Evolutionary conservation across 2,329 filamentous ascomycete genomes (phyloP).

Genomic region (Fusarium praegraminearum): DNA sequence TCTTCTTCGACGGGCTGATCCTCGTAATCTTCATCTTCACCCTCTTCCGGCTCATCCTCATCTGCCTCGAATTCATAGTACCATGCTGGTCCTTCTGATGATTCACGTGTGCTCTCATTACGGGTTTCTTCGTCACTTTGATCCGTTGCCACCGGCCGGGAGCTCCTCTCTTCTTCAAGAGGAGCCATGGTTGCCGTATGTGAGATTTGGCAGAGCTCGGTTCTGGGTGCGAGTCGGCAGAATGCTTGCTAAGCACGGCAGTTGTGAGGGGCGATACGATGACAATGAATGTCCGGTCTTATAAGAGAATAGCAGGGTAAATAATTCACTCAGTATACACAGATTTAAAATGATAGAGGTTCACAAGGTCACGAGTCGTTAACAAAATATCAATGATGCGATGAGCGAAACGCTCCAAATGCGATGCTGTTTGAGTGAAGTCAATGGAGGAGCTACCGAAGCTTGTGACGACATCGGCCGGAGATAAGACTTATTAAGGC

Average conservation of each 20-base stretch:
- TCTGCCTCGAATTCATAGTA: slow-evolving; percentile 52
- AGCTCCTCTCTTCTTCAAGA: slow-evolving; percentile 16
- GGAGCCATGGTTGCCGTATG: slow-evolving; percentile 28
- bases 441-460: slow-evolving; percentile 27
- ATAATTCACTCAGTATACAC: slow-evolving; percentile 15
- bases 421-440: slow-evolving; percentile 19
- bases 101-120: slow-evolving; percentile 24
- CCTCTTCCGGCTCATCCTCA: slow-evolving; percentile 48
- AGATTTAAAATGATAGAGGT: neutral
- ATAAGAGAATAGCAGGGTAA: slow-evolving; percentile 4
- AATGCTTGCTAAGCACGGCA: slow-evolving; percentile 41
- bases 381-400: slow-evolving; percentile 37
- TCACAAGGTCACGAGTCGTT: neutral
- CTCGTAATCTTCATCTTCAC: slow-evolving; percentile 49
- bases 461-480: slow-evolving; percentile 44
- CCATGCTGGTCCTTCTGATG: slow-evolving; percentile 28
- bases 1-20: slow-evolving; percentile 46
- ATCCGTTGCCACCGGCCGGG: slow-evolving; percentile 4
- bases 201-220: slow-evolving; percentile 1
- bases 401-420: slow-evolving; percentile 20
- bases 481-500: slow-evolving; percentile 41
- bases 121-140: slow-evolving; percentile 20
- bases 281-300: neutral
- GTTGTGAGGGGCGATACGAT: slow-evolving; percentile 25
- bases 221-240: neutral